Conservation (phyloP, 2,329 filamentous ascomycete species). For the Exophiala spinifera region DNA sequence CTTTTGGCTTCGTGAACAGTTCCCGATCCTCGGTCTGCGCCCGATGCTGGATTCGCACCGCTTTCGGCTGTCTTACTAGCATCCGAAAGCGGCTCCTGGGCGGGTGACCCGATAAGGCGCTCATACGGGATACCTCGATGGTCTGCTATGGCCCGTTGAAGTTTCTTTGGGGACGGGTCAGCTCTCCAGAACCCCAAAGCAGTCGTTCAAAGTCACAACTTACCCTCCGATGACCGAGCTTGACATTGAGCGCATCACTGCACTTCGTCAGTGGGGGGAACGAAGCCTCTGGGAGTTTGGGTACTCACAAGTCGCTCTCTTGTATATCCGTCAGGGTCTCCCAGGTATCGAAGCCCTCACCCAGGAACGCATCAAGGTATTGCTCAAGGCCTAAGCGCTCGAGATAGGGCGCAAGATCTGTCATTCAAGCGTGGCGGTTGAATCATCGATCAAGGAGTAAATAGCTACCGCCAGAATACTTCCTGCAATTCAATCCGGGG, state of each 20-base stretch:
- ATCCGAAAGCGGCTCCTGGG: conserved; percentile 38
- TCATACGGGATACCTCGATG: conserved; percentile 61
- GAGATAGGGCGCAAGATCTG: conserved; percentile 64
- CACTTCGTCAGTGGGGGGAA: conserved; percentile 6
- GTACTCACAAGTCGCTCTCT: conserved; percentile 71
- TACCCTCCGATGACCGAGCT: conserved; percentile 77
- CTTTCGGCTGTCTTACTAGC: conserved; percentile 39
- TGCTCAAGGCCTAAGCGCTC: conserved; percentile 74
- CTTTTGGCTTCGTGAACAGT: conserved; percentile 26
- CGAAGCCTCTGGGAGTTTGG: not conserved
- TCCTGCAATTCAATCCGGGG: conserved; percentile 16
- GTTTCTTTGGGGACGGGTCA: conserved; percentile 55
- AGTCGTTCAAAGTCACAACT: conserved; percentile 31
- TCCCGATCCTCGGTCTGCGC: conserved; percentile 10
- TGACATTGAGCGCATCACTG: conserved; percentile 71
- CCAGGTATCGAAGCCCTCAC: conserved; percentile 83
- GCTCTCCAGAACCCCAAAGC: not conserved
- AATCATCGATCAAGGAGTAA: conserved; percentile 21
- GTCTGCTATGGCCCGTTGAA: conserved; percentile 79
- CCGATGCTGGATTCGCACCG: conserved; percentile 3
- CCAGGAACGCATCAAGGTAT: conserved; percentile 69
- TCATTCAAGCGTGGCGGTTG: conserved; percentile 47
- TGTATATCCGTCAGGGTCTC: conserved; percentile 80
- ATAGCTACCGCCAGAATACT: not conserved
- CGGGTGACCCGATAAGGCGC: conserved; percentile 32